phyloP scores from a whole-genome alignment of 805 yeast genomes.

The Cyberlindnera saturnus region DNA sequence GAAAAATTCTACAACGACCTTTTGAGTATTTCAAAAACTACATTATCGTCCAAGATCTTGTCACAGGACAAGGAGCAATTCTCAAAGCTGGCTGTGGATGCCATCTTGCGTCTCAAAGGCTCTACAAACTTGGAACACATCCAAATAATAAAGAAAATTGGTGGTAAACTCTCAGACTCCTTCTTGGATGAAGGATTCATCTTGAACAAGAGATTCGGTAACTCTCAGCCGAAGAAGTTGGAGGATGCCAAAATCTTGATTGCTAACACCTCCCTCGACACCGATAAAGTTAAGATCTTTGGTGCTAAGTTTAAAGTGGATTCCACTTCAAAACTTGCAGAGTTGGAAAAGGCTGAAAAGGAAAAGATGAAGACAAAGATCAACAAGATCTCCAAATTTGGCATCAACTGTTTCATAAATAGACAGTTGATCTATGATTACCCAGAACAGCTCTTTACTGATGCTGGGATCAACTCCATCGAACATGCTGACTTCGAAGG shows the following conservation, averaged over 20 bases:
- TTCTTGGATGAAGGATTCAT: constrained; percentile 95
- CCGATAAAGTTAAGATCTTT: constrained; percentile 94
- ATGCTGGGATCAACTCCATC: constrained; percentile 79
- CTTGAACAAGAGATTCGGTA: constrained; percentile 87
- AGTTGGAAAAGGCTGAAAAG: constrained; percentile 87
- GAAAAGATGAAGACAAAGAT: constrained; percentile 88
- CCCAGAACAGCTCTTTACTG: constrained; percentile 94
- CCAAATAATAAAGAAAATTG: constrained; percentile 87
- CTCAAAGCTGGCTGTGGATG: constrained; percentile 88
- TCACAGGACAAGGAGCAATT: constrained; percentile 93
- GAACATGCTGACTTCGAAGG: constrained; percentile 99
- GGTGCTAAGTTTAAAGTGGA: constrained; percentile 98
- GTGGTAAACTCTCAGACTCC: constrained; percentile 88
- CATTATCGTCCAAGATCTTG: constrained; percentile 86
- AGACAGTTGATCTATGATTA: constrained; percentile 96
- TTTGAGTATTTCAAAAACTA: constrained; percentile 84
- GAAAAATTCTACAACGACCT: constrained; percentile 66
- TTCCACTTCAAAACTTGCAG: constrained; percentile 89
- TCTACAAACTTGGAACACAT: constrained; percentile 87
- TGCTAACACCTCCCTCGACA: constrained; percentile 94
- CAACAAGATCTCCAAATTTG: constrained; percentile 81
- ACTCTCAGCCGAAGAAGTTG: constrained; percentile 83
- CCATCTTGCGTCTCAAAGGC: constrained; percentile 84
- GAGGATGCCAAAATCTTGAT: constrained; percentile 81
- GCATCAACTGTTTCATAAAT: constrained; percentile 86